Base-by-base conservation (phyloP, 2,329 filamentous ascomycete species). In the Thelonectria rubi region DNA sequence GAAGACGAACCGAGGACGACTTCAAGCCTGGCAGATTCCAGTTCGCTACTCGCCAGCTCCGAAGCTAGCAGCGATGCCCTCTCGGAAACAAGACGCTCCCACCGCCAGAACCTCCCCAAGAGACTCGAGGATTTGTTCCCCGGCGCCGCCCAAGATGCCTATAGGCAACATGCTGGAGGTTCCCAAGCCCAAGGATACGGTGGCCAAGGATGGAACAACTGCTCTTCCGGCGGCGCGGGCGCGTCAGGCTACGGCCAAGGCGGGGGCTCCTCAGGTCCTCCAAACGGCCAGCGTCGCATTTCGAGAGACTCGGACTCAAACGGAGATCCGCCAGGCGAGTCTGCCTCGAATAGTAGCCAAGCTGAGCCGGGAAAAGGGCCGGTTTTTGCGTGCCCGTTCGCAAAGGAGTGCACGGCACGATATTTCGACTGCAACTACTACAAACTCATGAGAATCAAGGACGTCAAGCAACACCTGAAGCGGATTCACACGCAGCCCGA, bases 361-460 rank as follows among this genome's bases (percentile, higher is more conserved):
- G 18, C 30, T 3, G 9, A n/a, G 12, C 17, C 2, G 15, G 42
- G 26, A 5, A 14, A 1, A 3, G 12, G 0, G 3, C 12, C 24
- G 18, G 5, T 7, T 39, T 39, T 55, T 12, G 52, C 52, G 3
- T 55, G 52, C 21, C 52, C 52, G 18, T 55, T 47, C 21, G 52
- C 52, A 17, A 55, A 55, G 30, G 42, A 37, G 32, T 37, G 37
- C n/a, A 21, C 52, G 15, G 52, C 40, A 14, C 40, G 52, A 7
- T 47, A 55, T 15, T 55, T 47, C 30, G 34, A 2, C 21, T 55
- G 52, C 52, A 55, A 55, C 42, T 47, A 37, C 11, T 5, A 46
- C 18, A 47, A n/a, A 7, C 42, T 55, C 15, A 0, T 2, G 15
- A 46, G 42, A 47, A 47, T 55, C 14, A 55, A 39, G 10, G 52